Evolutionary conservation across 2,329 filamentous ascomycete genomes (phyloP).

Genomic region (Cladosporium sp.): DNA sequence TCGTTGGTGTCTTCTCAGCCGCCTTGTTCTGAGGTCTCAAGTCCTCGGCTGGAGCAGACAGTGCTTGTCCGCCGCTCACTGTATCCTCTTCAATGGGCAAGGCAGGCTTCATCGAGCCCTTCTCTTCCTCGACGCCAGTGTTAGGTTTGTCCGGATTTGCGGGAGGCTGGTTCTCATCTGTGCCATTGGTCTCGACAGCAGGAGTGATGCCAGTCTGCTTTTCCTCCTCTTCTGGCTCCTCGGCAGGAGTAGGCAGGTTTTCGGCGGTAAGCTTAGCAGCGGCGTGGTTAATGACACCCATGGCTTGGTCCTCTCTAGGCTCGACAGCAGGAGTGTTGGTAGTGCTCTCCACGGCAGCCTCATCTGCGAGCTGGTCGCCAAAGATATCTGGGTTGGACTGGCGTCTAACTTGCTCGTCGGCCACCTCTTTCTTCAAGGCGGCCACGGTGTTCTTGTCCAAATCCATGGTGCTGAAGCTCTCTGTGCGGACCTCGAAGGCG

Average conservation of each 20-base stretch:
- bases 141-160: slow-evolving; percentile 43
- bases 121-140: slow-evolving; percentile 40
- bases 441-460: slow-evolving; percentile 29
- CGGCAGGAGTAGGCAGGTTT: background rate
- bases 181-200: background rate
- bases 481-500: slow-evolving; percentile 14
- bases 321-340: slow-evolving; percentile 31
- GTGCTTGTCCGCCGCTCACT: slow-evolving; percentile 36
- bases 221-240: slow-evolving; percentile 15
- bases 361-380: slow-evolving; percentile 38
- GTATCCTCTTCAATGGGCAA: slow-evolving; percentile 35
- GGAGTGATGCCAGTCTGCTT: background rate
- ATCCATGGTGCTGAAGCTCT: slow-evolving; percentile 41
- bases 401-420: slow-evolving; percentile 37
- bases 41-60: slow-evolving; percentile 33
- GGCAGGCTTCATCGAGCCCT: slow-evolving; percentile 37
- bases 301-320: slow-evolving; percentile 22
- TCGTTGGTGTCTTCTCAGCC: slow-evolving; percentile 6
- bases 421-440: slow-evolving; percentile 39
- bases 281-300: slow-evolving; percentile 14
- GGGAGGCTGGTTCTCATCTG: slow-evolving; percentile 24
- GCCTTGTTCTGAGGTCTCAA: slow-evolving; percentile 14
- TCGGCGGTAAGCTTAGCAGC: slow-evolving; percentile 4
- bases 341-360: slow-evolving; percentile 39
- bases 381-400: slow-evolving; percentile 32